Conservation (phyloP, 805 yeast genomes). For the Metschnikowia proteae region DNA sequence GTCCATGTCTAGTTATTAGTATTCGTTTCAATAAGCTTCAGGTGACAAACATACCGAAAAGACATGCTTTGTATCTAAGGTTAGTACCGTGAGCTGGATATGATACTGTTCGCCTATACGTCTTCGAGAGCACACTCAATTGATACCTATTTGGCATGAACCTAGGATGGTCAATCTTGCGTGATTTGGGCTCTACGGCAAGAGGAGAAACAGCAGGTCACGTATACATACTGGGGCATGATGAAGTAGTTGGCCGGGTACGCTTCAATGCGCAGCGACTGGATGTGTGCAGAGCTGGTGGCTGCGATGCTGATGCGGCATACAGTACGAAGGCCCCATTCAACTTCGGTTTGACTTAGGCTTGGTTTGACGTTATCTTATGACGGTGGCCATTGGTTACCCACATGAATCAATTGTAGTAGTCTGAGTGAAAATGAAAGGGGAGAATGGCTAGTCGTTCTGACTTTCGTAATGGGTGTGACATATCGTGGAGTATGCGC, state of each 20-base stretch:
- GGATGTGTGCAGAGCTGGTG: neutral
- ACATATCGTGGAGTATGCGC: too few species aligned
- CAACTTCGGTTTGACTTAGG: too few species aligned
- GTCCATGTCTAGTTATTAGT: slow-evolving; percentile 70
- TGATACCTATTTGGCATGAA: too few species aligned
- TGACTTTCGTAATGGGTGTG: too few species aligned
- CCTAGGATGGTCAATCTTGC: too few species aligned
- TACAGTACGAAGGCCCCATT: neutral
- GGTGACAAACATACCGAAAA: slow-evolving; percentile 51
- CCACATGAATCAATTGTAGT: too few species aligned
- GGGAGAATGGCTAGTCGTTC: too few species aligned
- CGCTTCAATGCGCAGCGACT: neutral
- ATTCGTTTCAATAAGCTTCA: neutral
- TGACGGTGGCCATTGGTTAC: too few species aligned
- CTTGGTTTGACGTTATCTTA: too few species aligned
- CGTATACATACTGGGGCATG: slow-evolving; percentile 1
- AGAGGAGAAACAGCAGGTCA: neutral
- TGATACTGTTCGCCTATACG: neutral
- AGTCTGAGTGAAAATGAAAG: too few species aligned
- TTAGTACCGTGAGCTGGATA: neutral
- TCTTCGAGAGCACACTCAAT: too few species aligned
- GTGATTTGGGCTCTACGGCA: too few species aligned
- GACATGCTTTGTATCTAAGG: slow-evolving; percentile 55
- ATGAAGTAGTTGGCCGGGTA: neutral
- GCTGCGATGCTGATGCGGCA: slow-evolving; percentile 3